A percentile compares a stretch with the other conserved stretches of the same genome.
Evolutionary conservation across 768 basidiomycete species (phyloP).

Genomic region (Podaxis mareebaensis): DNA sequence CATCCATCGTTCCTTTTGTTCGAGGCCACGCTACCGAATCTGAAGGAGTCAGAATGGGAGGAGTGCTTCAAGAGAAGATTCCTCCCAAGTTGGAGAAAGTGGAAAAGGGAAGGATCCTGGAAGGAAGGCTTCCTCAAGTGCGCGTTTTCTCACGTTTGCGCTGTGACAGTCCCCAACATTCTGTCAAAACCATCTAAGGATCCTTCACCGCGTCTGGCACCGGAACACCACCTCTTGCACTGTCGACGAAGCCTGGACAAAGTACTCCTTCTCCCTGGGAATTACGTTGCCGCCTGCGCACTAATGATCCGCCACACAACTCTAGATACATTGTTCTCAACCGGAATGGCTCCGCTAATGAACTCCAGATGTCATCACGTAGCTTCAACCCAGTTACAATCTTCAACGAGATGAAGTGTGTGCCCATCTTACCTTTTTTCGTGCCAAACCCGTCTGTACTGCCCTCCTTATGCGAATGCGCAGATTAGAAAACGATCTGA

Average conservation of each 20-base stretch:
- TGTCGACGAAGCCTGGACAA: slow-evolving; percentile 81
- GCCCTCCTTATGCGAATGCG: not conserved
- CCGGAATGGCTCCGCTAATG: slow-evolving; percentile 74
- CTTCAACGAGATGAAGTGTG: slow-evolving; percentile 80
- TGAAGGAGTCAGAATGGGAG: slow-evolving; percentile 69
- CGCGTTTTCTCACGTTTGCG: slow-evolving; percentile 12
- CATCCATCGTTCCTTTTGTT: slow-evolving; percentile 63
- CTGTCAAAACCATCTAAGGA: slow-evolving; percentile 35
- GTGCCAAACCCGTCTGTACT: not conserved
- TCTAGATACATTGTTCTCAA: slow-evolving; percentile 73
- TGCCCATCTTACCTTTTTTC: slow-evolving; percentile 15
- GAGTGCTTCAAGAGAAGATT: slow-evolving; percentile 73
- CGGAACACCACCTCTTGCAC: slow-evolving; percentile 70
- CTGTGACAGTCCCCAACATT: slow-evolving; percentile 11
- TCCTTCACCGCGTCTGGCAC: slow-evolving; percentile 68
- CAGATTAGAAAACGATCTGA: slow-evolving; percentile 69
- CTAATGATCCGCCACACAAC: slow-evolving; percentile 17
- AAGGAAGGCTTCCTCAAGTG: slow-evolving; percentile 70
- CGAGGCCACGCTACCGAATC: slow-evolving; percentile 67
- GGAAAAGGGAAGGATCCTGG: slow-evolving; percentile 67
- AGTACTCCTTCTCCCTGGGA: slow-evolving; percentile 39
- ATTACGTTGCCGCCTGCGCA: not conserved
- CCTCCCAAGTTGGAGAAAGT: slow-evolving; percentile 73
- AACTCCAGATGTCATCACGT: slow-evolving; percentile 67
- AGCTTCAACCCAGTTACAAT: slow-evolving; percentile 63